Base-by-base conservation (phyloP, 768 basidiomycete genomes). In the Calocybe cyanea region DNA sequence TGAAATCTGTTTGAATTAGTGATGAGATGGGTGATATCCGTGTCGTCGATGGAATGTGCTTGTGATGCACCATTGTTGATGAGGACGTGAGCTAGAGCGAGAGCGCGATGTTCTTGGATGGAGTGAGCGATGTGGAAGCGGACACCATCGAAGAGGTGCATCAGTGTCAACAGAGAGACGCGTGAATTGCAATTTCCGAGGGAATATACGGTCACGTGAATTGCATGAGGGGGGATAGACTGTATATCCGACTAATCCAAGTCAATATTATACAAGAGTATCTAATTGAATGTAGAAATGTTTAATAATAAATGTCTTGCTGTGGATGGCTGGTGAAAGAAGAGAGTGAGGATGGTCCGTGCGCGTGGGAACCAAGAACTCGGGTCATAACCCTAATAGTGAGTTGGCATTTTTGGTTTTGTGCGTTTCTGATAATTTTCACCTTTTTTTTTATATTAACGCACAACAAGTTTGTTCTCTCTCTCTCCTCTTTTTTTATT, bases 1-100 rank as follows among this genome's bases (percentile, higher is more conserved):
- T 79, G 75, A 43, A 82, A 78, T 51, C 71, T 65, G 47, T 69
- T 50, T 32, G 85, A 63, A 61, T 83, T 70, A 38, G 81, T 69
- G 55, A 90, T 69, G 33, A 85, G 65, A 57, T 79, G 77, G 2
- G 79, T 81, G 40, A 69, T 53, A 14, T 52, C 41, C 14, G 71
- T 58, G 49, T 73, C 59, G 10, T 66, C 18, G 33, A 76, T 46
- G 2, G 58, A 41, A 1, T 57, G 53, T 1, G 65, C 66, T 11
- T 52, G 46, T 7, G 40, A 57, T 0, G 71, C 85, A 10, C 83
- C 84, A 47, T 83, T 78, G 31, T 58, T 57, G 44, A 74, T 64
- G 10, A 88, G 72, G 4, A 77, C 59, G 15, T 70, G 63, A 0
- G 67, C 53, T 3, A 87, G 67, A 36, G 83, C 67, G 7, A 57